Base-by-base conservation (phyloP, 2,329 filamentous ascomycete genomes). In the Graphilbum sp. region DNA sequence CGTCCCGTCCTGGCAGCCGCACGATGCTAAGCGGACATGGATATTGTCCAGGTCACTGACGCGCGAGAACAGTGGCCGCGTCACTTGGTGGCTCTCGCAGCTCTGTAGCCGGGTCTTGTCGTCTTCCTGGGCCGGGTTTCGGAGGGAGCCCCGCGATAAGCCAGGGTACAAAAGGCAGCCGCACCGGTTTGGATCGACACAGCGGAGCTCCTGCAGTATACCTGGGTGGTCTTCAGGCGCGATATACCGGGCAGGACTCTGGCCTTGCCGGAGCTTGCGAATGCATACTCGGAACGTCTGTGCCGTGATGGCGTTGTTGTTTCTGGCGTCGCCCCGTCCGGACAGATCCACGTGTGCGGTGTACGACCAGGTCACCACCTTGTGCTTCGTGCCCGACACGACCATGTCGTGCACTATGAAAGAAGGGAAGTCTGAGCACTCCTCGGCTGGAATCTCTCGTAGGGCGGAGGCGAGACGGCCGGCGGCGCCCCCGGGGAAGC, bases 131-230 rank as follows among this genome's bases (percentile, higher is more conserved):
- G 21, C 21, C 21, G 21, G 21, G n/a, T n/a, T n/a, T n/a, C n/a
- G 21, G 21, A 5, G 6, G 21, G 21, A 1, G 10, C 37, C 16
- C 16, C 17, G 24, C 17, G 12, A 16, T 3, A 41, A 32, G 5
- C 37, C 37, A 9, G 34, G 36, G 24, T 42, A 42, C 13, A 30
- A 4, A 6, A 42, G 40, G 18, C 36, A 42, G 29, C 34, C 20
- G 17, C 40, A 39, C 10, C 40, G 40, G n/a, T 29, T 33, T 4
- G 40, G 36, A 27, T 42, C 40, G n/a, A 42, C 34, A 25, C 40
- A 42, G 34, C 40, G 40, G 21, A 42, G 30, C 37, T 42, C 37
- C 15, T 21, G 36, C 6, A 34, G 24, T 7, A 34, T 39, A 4
- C 40, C 36, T 8, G 29, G 36, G 23, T 39, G 10, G 19, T 36